Evolutionary conservation across 2,329 filamentous ascomycete species (phyloP).

Genomic region (Trichophyton rubrum): DNA sequence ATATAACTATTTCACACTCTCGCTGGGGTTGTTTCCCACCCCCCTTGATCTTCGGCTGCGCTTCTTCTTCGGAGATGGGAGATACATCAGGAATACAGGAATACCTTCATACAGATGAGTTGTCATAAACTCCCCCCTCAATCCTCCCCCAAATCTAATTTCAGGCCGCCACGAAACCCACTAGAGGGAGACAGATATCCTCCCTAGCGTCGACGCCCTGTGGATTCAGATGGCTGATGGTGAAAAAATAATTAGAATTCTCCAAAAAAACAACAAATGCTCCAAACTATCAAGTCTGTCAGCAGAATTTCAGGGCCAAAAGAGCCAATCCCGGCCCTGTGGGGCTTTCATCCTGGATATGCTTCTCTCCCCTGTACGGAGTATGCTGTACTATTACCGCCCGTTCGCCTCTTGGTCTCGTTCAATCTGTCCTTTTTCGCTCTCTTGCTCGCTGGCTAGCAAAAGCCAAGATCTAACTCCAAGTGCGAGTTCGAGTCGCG

Average conservation of each 20-base stretch:
- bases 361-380: conserved; percentile 2
- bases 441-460: background rate
- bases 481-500: background rate
- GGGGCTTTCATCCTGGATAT: conserved; percentile 1
- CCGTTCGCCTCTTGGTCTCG: conserved; percentile 1
- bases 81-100: background rate
- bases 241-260: background rate
- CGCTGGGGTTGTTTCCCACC: background rate
- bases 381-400: background rate
- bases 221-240: background rate
- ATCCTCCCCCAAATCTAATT: background rate
- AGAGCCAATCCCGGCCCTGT: conserved; percentile 1
- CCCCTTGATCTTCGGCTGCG: background rate
- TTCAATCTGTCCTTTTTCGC: background rate
- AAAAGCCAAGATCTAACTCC: background rate
- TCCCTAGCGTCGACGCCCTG: conserved; percentile 4
- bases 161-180: conserved; percentile 4
- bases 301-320: conserved; percentile 1
- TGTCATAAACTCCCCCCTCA: conserved; percentile 2
- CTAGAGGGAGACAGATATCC: background rate
- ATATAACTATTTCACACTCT: background rate
- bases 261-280: background rate
- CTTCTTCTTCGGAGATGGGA: background rate
- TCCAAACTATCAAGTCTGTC: background rate
- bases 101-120: conserved; percentile 1